Conservation (phyloP, 228 moss, liverwort and hornwort genomes). For the Sphagnum fallax region DNA sequence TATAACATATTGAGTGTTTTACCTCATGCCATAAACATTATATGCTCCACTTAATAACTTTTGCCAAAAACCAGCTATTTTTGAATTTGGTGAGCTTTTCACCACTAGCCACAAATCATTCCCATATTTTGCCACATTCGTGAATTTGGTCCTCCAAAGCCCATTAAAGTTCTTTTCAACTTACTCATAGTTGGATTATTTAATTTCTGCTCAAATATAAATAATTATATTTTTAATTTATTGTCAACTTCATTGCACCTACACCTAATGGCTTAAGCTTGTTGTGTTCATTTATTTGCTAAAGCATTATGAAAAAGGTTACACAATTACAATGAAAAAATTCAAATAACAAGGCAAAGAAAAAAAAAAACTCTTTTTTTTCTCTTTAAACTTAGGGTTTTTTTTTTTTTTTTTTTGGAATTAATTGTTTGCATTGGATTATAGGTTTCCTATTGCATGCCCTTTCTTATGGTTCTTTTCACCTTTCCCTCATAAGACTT, state of each 20-base stretch:
- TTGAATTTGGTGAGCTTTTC: constrained; percentile 5
- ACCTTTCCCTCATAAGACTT: too few relatives aligned
- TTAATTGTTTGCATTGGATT: too few relatives aligned
- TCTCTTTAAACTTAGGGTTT: too few relatives aligned
- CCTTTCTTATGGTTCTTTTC: too few relatives aligned
- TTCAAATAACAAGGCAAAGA: too few relatives aligned
- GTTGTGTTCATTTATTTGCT: neutral
- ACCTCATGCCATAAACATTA: constrained; percentile 13
- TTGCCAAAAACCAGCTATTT: neutral
- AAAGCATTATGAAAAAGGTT: neutral
- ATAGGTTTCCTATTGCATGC: too few relatives aligned
- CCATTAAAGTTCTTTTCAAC: constrained; percentile 1
- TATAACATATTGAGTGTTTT: constrained; percentile 7
- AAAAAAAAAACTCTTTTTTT: too few relatives aligned
- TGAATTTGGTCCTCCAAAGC: constrained; percentile 3
- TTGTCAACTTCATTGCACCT: neutral
- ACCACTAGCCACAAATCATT: constrained; percentile 1
- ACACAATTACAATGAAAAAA: too few relatives aligned
- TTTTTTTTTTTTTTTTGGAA: too few relatives aligned
- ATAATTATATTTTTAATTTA: constrained; percentile 1
- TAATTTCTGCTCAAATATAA: constrained; percentile 1
- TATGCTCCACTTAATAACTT: constrained; percentile 17
- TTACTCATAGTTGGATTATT: neutral
- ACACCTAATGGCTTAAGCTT: neutral
- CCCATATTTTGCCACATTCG: constrained; percentile 3